A percentile compares a stretch with the other conserved stretches of the same genome.
Evolutionary conservation across 495 filamentous ascomycete genomes (phyloP).

Genomic region (Lepidopterella palustris): DNA sequence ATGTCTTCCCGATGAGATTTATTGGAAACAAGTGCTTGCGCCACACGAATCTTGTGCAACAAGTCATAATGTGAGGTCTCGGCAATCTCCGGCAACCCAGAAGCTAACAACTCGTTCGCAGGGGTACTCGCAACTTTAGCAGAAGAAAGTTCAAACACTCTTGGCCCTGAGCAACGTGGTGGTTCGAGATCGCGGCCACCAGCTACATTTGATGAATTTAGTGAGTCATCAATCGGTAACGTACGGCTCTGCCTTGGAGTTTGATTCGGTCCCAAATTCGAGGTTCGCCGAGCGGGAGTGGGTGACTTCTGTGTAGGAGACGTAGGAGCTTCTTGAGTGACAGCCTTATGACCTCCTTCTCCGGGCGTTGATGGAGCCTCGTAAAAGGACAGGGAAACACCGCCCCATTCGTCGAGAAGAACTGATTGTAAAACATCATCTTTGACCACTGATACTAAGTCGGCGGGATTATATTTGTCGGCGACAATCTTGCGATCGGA

Average conservation of each 20-base stretch:
- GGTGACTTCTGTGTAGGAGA: conserved; percentile 42
- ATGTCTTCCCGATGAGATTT: conserved; percentile 63
- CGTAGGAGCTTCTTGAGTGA: conserved; percentile 13
- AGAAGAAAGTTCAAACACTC: conserved; percentile 66
- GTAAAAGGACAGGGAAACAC: conserved; percentile 62
- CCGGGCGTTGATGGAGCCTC: conserved; percentile 25
- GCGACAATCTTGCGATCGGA: conserved; percentile 39
- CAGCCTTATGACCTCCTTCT: conserved; percentile 18
- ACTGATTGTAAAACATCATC: conserved; percentile 35
- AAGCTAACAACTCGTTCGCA: conserved; percentile 60
- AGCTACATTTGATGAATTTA: conserved; percentile 18
- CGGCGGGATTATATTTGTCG: conserved; percentile 62
- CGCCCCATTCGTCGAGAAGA: conserved; percentile 62
- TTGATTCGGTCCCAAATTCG: conserved; percentile 29
- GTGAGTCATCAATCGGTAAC: conserved; percentile 50
- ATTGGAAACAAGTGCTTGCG: conserved; percentile 65
- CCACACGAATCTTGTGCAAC: conserved; percentile 73
- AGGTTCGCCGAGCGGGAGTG: conserved; percentile 44
- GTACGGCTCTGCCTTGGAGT: conserved; percentile 40
- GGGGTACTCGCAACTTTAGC: conserved; percentile 54
- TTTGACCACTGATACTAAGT: conserved; percentile 64
- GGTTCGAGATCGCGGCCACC: conserved; percentile 10
- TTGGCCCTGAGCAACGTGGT: conserved; percentile 30
- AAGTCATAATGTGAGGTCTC: conserved; percentile 73
- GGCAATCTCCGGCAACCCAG: conserved; percentile 59